These are phyloP conservation scores for Trametes elegans DNA, from an alignment of 768 basidiomycete genomes.

Conservation along the genomic window DNA sequence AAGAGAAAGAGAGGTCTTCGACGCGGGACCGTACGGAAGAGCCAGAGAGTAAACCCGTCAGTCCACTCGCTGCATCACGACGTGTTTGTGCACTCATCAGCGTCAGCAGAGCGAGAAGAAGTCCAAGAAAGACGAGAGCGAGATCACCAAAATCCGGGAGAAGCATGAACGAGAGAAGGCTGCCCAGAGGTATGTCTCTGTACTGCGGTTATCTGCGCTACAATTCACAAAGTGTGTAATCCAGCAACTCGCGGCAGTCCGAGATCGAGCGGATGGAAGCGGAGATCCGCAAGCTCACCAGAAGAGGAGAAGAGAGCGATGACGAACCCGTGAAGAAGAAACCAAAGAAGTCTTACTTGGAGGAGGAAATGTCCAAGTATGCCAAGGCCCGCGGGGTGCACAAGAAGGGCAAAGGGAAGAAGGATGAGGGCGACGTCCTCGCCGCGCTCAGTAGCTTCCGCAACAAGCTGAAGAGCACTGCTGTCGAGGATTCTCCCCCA, in stretches of 20 bases:
- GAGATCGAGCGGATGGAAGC: slow-evolving; percentile 89
- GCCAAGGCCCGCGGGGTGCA: slow-evolving; percentile 59
- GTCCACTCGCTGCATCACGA: background rate
- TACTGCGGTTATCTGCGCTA: background rate
- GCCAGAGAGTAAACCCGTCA: background rate
- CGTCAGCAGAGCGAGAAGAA: slow-evolving; percentile 27
- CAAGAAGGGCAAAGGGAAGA: slow-evolving; percentile 47
- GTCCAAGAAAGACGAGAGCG: slow-evolving; percentile 41
- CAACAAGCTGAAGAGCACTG: slow-evolving; percentile 54
- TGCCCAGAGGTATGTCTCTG: slow-evolving; percentile 50
- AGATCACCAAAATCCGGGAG: slow-evolving; percentile 72
- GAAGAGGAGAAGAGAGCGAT: slow-evolving; percentile 39
- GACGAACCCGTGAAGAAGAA: slow-evolving; percentile 58
- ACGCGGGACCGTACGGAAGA: slow-evolving; percentile 19
- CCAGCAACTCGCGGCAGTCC: slow-evolving; percentile 65
- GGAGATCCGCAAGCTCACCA: slow-evolving; percentile 75
- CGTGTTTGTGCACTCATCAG: background rate
- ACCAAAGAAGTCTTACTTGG: slow-evolving; percentile 66
- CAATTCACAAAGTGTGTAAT: too few relatives aligned
- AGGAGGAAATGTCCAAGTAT: slow-evolving; percentile 83
- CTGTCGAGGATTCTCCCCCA: slow-evolving; percentile 22
- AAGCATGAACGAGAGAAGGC: slow-evolving; percentile 72
- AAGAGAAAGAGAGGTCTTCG: slow-evolving; percentile 18
- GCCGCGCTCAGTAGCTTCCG: slow-evolving; percentile 70
- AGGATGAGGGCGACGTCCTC: slow-evolving; percentile 72